A percentile compares a stretch with the other conserved stretches of the same genome.
phyloP scores from a whole-genome alignment of 306 rosid genomes.

The Fragaria nilgerrensis region DNA sequence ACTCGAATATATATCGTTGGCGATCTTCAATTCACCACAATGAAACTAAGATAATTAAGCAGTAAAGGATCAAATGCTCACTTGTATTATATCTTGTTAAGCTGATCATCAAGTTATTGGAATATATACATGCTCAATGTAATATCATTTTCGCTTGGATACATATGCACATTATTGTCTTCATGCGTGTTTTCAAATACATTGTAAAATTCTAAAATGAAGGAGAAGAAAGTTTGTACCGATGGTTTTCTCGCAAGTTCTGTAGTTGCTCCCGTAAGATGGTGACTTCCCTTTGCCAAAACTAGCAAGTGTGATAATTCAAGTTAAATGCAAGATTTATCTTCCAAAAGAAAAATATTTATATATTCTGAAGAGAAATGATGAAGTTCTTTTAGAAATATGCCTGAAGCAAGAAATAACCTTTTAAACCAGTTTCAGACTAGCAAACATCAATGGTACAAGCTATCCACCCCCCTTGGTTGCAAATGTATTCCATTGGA shows the following conservation, averaged over 20 bases:
- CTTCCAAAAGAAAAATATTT: too few relatives aligned
- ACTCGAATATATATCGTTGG: background rate
- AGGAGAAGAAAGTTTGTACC: slow-evolving; percentile 44
- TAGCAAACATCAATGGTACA: background rate
- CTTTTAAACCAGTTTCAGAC: background rate
- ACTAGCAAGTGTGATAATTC: slow-evolving; percentile 39
- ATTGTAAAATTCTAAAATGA: background rate
- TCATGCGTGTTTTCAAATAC: background rate
- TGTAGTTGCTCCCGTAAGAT: slow-evolving; percentile 73
- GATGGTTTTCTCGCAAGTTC: slow-evolving; percentile 59
- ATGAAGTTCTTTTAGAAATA: too few relatives aligned
- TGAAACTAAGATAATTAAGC: background rate
- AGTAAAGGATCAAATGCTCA: background rate
- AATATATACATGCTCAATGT: background rate
- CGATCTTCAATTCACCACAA: background rate
- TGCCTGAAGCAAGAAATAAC: background rate
- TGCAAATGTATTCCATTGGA: background rate
- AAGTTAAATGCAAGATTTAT: background rate
- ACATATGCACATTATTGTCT: background rate
- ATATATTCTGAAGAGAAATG: too few relatives aligned
- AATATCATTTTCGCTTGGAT: background rate
- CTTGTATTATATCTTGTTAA: background rate
- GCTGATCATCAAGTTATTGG: background rate
- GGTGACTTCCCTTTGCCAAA: slow-evolving; percentile 80
- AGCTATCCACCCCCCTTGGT: background rate